Evolutionary conservation across 208 protist genomes (phyloP).

Genomic region (Trypanosoma cruzi): DNA sequence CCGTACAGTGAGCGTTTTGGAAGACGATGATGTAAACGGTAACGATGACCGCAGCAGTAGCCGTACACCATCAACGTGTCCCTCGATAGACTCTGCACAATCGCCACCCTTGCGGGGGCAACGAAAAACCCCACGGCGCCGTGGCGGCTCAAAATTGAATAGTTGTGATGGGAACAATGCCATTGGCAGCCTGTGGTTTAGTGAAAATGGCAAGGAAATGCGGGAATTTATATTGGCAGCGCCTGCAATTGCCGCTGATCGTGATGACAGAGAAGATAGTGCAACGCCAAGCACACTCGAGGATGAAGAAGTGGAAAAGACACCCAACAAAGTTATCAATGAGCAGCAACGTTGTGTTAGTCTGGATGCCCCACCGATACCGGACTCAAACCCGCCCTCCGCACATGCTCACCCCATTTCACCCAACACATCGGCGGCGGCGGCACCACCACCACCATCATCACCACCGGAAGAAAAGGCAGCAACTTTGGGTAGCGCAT

Average conservation of each 20-base stretch:
- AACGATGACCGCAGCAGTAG: slow-evolving; percentile 1
- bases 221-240: neutral
- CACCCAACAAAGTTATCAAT: neutral
- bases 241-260: no score
- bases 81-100: neutral
- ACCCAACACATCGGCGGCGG: neutral
- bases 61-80: slow-evolving; percentile 1
- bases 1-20: slow-evolving; percentile 44
- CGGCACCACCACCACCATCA: neutral
- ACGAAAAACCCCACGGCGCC: slow-evolving; percentile 2
- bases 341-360: neutral
- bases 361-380: neutral
- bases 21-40: slow-evolving; percentile 26
- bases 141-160: slow-evolving; percentile 9
- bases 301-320: slow-evolving; percentile 33
- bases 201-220: neutral
- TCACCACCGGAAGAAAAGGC: neutral
- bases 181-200: neutral
- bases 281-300: slow-evolving; percentile 68
- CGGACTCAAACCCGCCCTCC: neutral
- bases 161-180: neutral
- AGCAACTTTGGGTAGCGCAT: neutral
- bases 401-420: slow-evolving; percentile 7
- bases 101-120: slow-evolving; percentile 1
- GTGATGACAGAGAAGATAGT: slow-evolving; percentile 32